These are phyloP conservation scores for Neoconidiobolus thromboides DNA, from an alignment of 371 early-diverging fungal species.

Conservation along the genomic window DNA sequence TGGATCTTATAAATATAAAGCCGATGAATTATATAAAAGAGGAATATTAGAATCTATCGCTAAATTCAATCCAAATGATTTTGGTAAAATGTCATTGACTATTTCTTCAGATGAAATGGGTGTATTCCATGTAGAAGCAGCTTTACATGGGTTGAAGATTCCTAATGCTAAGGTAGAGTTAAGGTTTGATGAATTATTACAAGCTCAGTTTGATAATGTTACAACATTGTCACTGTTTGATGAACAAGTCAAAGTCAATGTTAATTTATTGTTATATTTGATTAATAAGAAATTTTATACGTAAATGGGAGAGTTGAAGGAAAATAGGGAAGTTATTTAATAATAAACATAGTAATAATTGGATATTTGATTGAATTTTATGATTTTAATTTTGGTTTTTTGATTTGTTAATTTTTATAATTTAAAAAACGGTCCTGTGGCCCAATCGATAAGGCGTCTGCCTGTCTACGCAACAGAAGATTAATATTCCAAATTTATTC, in stretches of 20 bases:
- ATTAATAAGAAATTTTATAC: conserved; percentile 82
- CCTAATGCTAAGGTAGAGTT: conserved; percentile 60
- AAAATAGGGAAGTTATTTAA: too few species aligned
- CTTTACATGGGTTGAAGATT: conserved; percentile 55
- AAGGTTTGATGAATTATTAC: conserved; percentile 80
- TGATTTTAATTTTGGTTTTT: too few species aligned
- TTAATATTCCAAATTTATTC: too few species aligned
- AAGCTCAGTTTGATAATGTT: conserved; percentile 80
- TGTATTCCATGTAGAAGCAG: conserved; percentile 68
- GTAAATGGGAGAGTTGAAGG: not conserved
- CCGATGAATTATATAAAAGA: conserved; percentile 73
- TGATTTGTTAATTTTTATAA: too few species aligned
- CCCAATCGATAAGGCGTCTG: too few species aligned
- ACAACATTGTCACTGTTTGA: conserved; percentile 76
- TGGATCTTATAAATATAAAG: conserved; percentile 95
- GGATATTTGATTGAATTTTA: too few species aligned
- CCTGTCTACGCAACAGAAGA: too few species aligned
- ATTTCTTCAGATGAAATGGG: conserved; percentile 85
- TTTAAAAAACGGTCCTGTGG: too few species aligned
- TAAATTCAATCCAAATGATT: conserved; percentile 59
- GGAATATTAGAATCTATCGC: conserved; percentile 78
- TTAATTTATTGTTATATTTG: conserved; percentile 81
- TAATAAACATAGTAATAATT: too few species aligned
- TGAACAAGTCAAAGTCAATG: conserved; percentile 80
- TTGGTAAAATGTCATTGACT: conserved; percentile 71